Base-by-base conservation (phyloP, 2,329 filamentous ascomycete species). In the Diplodia intermedia region DNA sequence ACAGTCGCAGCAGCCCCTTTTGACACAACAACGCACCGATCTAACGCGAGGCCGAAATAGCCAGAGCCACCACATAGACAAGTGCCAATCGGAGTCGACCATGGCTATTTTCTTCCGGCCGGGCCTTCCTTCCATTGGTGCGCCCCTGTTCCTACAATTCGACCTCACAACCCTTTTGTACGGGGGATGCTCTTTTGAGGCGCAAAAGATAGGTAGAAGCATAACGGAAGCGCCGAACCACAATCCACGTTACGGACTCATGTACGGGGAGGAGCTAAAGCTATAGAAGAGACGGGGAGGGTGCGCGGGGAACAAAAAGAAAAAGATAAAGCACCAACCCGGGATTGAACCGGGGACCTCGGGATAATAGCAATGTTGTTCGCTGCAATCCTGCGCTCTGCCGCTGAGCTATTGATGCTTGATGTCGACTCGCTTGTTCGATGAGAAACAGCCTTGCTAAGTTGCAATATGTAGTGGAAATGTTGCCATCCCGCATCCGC, bases 341-440 rank as follows among this genome's bases (percentile, higher is more conserved):
- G 9, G 43, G 43, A 47, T 47, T 4, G 43, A 47, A 47, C 43
- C 9, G 43, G 43, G 43, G 43, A 20, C 43, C 43, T 47, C 43
- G 43, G 43, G 43, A 47, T 47, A n/a, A 4, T 3, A n/a, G 43
- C 43, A 9, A n/a, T n/a, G 7, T 47, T 47, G 11, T 33, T 26
- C 23, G 20, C 43, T 47, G 43, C 43, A 47, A 47, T 47, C 43
- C 43, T 47, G n/a, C 43, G 43, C 43, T 47, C 43, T 47, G n/a
- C 43, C 43, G 43, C 43, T 47, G 43, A 47, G 43, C 43, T 47
- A 47, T 47, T 47, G 43, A 47, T n/a, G 43, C 43, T 47, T 43
- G 40, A 2, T 47, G 9, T 20, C 7, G 14, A 38, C 12, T 38
- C 14, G 36, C 23, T 12, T 12, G 36, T 12, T 38, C 18, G 40